Conservation (phyloP, 169 alveolate species). For the Cryptosporidium bovis region DNA sequence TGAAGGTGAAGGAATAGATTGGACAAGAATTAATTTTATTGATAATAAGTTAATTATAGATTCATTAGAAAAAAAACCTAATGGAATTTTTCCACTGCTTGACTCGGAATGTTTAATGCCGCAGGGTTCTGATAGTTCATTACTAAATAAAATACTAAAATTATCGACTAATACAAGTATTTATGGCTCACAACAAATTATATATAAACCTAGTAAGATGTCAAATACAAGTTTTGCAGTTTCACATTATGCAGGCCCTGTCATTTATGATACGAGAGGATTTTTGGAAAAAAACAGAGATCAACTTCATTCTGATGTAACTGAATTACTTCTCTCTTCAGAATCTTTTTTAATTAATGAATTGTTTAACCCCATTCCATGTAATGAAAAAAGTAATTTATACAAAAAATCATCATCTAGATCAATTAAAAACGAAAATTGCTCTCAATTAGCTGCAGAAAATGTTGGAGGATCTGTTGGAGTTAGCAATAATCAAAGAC, state of each 20-base stretch:
- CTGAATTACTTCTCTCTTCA: conserved; percentile 74
- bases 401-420: conserved; percentile 45
- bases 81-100: conserved; percentile 80
- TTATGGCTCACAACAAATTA: not conserved
- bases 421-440: not conserved
- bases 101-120: conserved; percentile 83
- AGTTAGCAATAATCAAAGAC: conserved; percentile 3
- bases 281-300: conserved; percentile 87
- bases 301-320: conserved; percentile 79
- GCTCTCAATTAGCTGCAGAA: conserved; percentile 30
- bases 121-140: conserved; percentile 78
- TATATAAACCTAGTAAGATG: conserved; percentile 68
- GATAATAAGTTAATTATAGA: conserved; percentile 88
- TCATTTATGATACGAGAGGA: conserved; percentile 80
- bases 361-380: conserved; percentile 57
- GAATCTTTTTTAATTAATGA: conserved; percentile 68
- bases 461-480: conserved; percentile 69
- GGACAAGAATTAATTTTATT: conserved; percentile 83
- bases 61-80: conserved; percentile 83
- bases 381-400: not conserved
- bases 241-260: conserved; percentile 87
- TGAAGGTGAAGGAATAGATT: conserved; percentile 84
- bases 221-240: conserved; percentile 74
- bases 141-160: conserved; percentile 76
- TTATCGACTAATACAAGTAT: not conserved